Percentiles rank a stretch among this genome's conserved stretches.
Conservation (phyloP, 2,329 filamentous ascomycete species). For the Ramularia endophylla region DNA sequence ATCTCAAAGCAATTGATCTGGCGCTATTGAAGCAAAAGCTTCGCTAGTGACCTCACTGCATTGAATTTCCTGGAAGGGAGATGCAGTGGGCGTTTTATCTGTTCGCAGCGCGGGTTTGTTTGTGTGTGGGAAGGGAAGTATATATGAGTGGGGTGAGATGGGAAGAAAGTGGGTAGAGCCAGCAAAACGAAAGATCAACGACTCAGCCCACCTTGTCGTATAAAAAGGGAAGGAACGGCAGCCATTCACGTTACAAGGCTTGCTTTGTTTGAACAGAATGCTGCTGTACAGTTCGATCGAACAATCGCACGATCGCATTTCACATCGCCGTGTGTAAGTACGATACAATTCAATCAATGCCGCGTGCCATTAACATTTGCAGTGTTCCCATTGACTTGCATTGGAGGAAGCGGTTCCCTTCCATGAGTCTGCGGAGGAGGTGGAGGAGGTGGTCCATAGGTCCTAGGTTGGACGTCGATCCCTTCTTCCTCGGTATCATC, state of each 20-base stretch:
- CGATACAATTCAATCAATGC: slow-evolving; percentile 15
- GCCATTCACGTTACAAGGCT: neutral
- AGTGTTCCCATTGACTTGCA: slow-evolving; percentile 6
- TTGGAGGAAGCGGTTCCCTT: slow-evolving; percentile 10
- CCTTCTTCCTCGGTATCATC: slow-evolving; percentile 54
- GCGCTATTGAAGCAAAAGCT: slow-evolving; percentile 5
- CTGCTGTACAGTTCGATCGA: neutral
- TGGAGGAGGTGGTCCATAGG: slow-evolving; percentile 44
- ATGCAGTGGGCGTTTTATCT: slow-evolving; percentile 28
- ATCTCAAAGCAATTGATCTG: neutral
- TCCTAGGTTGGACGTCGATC: slow-evolving; percentile 31
- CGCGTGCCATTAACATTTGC: slow-evolving; percentile 24
- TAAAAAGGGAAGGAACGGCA: slow-evolving; percentile 4
- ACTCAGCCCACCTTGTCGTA: no score
- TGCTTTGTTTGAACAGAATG: neutral
- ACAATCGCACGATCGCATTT: neutral
- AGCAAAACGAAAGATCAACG: no score
- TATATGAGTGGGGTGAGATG: no score
- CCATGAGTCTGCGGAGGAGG: slow-evolving; percentile 35
- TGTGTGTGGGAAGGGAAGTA: slow-evolving; percentile 6
- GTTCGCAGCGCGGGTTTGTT: slow-evolving; percentile 24
- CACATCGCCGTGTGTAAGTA: neutral
- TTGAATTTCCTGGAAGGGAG: slow-evolving; percentile 12
- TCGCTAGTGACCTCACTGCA: slow-evolving; percentile 28
- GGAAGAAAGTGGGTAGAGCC: no score